Evolutionary conservation across 305 asterid genomes (phyloP), one percentile per base, ranked within the genome.

Genomic region (Fraxinus sp.): DNA sequence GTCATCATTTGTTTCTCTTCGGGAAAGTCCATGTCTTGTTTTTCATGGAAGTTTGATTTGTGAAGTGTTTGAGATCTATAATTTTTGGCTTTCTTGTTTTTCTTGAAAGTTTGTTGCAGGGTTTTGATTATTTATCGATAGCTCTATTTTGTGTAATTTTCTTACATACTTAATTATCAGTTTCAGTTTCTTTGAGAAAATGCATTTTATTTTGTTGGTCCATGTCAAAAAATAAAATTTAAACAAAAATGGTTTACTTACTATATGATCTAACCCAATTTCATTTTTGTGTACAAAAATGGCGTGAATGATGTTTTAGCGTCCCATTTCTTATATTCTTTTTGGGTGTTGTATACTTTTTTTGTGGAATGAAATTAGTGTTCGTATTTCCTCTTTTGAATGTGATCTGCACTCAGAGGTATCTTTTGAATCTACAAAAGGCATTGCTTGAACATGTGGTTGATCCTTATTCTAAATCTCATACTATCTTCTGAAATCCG

Each of bases 41-140:
- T 28, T 74, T 39, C 13, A 3, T 13, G 57, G 57, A 46, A 46
- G 57, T 46, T 46, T 46, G 57, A 57, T 77, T 62, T 57, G 73
- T 7, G n/a, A 8, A 33, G 83, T 36, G 83, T 59, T 84, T 76
- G 87, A 83, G 62, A 52, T 52, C 89, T 89, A 87, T 74, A 77
- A 7, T 33, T 49, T 77, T 85, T 46, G 16, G 52, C 8, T 70
- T 70, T 35, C 9, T 59, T 39, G 2, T 64, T 44, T 30, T 52
- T 10, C 74, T 4, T 26, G 35, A 10, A 66, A 66, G 7, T 66
- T 66, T 66, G 30, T 26, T 26, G 14, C 35, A 64, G 72, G 30
- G 70, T 2, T 68, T 64, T 73, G 36, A 66, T 86, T 84, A 13
- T 73, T 9, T 22, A 62, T 9, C 4, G 2, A 41, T 64, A 74